Percentiles rank a stretch among this genome's conserved stretches.
These are phyloP conservation scores for Pelagophyceae sp. DNA, from an alignment of 352 stramenopile genomes.

Conservation along the genomic window DNA sequence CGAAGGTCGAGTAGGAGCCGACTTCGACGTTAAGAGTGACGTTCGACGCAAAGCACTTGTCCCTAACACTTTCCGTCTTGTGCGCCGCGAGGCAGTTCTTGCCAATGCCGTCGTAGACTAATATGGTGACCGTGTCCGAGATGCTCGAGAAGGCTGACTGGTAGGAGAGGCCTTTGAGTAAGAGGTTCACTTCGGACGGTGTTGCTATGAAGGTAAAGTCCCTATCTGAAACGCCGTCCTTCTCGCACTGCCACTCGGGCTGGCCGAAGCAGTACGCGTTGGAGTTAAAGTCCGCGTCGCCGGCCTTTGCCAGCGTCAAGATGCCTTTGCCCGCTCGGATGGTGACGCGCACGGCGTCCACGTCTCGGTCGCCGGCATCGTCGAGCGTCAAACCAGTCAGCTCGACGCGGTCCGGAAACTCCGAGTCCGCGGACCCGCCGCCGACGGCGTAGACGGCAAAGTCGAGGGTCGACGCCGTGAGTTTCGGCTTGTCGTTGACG, in stretches of 20 bases:
- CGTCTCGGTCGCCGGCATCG: background rate
- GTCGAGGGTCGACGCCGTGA: background rate
- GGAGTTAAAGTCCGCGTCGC: constrained; percentile 1
- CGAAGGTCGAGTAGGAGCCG: background rate
- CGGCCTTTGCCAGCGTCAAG: background rate
- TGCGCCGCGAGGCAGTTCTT: background rate
- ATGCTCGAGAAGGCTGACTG: background rate
- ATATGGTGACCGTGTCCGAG: background rate
- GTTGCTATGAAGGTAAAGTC: background rate
- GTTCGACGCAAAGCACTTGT: background rate
- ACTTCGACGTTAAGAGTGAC: background rate
- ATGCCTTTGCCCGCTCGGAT: background rate
- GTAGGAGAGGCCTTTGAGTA: background rate
- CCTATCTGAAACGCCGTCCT: background rate
- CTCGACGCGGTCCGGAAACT: background rate
- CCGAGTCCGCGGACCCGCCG: background rate
- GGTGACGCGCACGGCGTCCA: background rate
- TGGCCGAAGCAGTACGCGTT: background rate
- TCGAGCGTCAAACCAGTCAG: background rate
- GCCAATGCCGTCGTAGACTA: background rate
- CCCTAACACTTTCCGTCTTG: background rate
- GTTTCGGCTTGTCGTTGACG: background rate
- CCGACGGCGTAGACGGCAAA: constrained; percentile 2
- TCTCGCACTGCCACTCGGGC: background rate
- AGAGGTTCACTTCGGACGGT: background rate